Evolutionary conservation across 176 grass and related monocot species (phyloP).

Genomic region (Pontederia paniculata): DNA sequence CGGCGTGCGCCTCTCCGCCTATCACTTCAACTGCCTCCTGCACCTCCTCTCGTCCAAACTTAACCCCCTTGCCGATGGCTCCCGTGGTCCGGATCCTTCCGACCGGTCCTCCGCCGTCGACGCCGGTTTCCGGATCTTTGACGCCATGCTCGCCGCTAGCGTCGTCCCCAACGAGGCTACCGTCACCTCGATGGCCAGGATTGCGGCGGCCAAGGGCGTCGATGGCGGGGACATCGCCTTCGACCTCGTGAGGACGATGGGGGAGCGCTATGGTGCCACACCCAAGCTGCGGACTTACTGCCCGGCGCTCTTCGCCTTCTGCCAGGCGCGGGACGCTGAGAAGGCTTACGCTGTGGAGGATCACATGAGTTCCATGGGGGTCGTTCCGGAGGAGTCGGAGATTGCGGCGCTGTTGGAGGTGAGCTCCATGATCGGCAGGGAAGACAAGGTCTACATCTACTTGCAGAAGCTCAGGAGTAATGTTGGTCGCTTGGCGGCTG

Average conservation of each 20-base stretch:
- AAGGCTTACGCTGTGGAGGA: slow-evolving; percentile 55
- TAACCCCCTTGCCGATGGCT: slow-evolving; percentile 1
- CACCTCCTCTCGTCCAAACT: slow-evolving; percentile 29
- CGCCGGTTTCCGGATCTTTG: slow-evolving; percentile 25
- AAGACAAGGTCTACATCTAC: slow-evolving; percentile 60
- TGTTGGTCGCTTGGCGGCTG: slow-evolving; percentile 19
- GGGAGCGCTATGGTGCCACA: slow-evolving; percentile 37
- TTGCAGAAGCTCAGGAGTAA: slow-evolving; percentile 54
- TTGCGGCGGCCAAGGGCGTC: slow-evolving; percentile 11
- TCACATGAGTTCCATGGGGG: slow-evolving; percentile 45
- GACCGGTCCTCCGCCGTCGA: slow-evolving; percentile 9
- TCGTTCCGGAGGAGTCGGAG: slow-evolving; percentile 58
- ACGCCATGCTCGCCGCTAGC: slow-evolving; percentile 26
- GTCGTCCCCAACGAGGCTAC: slow-evolving; percentile 26
- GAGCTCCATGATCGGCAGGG: slow-evolving; percentile 31
- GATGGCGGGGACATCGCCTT: slow-evolving; percentile 52
- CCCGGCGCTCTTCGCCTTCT: slow-evolving; percentile 52
- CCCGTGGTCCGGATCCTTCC: background rate
- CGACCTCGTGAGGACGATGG: slow-evolving; percentile 50
- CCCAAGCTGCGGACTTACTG: slow-evolving; percentile 72
- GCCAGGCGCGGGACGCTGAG: slow-evolving; percentile 26
- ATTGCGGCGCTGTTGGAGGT: slow-evolving; percentile 41
- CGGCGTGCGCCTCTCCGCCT: slow-evolving; percentile 39
- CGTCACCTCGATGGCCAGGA: slow-evolving; percentile 33
- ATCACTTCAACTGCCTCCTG: slow-evolving; percentile 67